Conservation (phyloP, 257 asterid species). For the Solanum lycopersicoides region DNA sequence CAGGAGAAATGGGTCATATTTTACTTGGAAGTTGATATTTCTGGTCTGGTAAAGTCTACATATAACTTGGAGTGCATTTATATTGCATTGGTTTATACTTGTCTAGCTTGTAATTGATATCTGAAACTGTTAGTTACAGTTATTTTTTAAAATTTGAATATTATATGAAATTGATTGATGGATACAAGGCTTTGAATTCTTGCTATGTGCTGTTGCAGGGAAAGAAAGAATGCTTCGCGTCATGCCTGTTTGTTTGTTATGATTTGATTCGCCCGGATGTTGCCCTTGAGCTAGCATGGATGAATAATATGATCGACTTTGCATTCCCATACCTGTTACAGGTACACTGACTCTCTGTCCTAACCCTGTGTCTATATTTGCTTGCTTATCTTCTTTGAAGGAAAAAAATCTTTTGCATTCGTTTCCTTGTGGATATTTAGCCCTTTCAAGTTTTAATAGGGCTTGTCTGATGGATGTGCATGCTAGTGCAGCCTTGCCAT, state of each 20-base stretch:
- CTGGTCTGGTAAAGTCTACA: not conserved
- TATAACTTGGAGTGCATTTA: not conserved
- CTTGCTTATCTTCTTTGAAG: not conserved
- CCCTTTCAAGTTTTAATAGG: not conserved
- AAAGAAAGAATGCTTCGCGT: constrained; percentile 94
- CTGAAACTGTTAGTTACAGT: not conserved
- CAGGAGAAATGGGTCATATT: not conserved
- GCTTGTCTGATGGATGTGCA: not conserved
- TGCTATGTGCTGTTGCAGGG: constrained; percentile 45
- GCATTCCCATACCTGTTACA: constrained; percentile 94
- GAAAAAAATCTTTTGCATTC: not conserved
- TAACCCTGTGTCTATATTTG: not conserved
- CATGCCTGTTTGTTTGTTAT: constrained; percentile 97
- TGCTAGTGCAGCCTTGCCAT: not conserved
- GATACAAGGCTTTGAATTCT: not conserved
- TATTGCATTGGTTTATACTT: not conserved
- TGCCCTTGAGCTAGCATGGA: constrained; percentile 97
- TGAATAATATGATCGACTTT: constrained; percentile 89
- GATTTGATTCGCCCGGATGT: constrained; percentile 91
- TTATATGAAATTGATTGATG: not conserved
- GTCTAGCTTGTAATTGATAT: not conserved
- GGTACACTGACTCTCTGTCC: constrained; percentile 29
- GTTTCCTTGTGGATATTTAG: not conserved
- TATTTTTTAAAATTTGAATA: not conserved
- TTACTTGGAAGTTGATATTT: not conserved